Percentiles rank a stretch among this genome's conserved stretches.
Evolutionary conservation across 1,284 basidiomycete genomes (phyloP).

Genomic region (Porodaedalea pini): DNA sequence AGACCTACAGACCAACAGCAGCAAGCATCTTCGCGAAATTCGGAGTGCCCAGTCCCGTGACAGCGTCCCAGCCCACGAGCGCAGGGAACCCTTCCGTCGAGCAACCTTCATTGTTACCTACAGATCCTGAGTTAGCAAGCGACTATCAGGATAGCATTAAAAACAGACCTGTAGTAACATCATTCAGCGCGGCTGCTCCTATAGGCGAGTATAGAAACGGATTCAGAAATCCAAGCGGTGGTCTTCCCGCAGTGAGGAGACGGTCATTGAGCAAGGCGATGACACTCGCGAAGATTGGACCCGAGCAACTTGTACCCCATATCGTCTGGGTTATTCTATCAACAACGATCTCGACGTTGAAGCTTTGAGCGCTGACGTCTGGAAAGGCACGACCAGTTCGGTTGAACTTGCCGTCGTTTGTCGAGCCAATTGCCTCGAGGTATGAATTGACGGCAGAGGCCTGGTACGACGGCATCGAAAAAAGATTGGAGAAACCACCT

Average conservation of each 20-base stretch:
- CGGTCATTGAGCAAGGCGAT: slow-evolving; percentile 41
- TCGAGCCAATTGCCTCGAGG: slow-evolving; percentile 31
- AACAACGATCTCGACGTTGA: slow-evolving; percentile 29
- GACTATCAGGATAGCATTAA: not conserved
- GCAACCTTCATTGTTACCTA: slow-evolving; percentile 25
- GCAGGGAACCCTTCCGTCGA: slow-evolving; percentile 36
- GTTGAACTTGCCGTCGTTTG: slow-evolving; percentile 36
- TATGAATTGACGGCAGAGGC: slow-evolving; percentile 26
- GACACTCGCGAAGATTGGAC: slow-evolving; percentile 39
- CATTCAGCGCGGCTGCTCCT: slow-evolving; percentile 29
- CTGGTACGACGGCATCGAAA: slow-evolving; percentile 37
- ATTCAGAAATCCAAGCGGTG: slow-evolving; percentile 42
- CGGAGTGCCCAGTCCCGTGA: slow-evolving; percentile 37
- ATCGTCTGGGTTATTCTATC: slow-evolving; percentile 27
- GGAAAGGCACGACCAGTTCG: slow-evolving; percentile 39
- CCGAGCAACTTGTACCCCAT: slow-evolving; percentile 38
- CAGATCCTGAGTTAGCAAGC: not conserved
- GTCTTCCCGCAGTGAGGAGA: slow-evolving; percentile 33
- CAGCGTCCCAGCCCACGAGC: slow-evolving; percentile 34
- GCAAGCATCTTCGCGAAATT: slow-evolving; percentile 32
- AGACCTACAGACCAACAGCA: slow-evolving; percentile 28
- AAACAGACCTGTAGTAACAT: slow-evolving; percentile 29
- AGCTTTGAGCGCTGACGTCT: slow-evolving; percentile 40
- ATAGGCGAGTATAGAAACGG: slow-evolving; percentile 36
- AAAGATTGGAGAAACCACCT: slow-evolving; percentile 41